These are phyloP conservation scores for Isoetes taiwanensis DNA, from an alignment of 75 land plant genomes.

Conservation along the genomic window DNA sequence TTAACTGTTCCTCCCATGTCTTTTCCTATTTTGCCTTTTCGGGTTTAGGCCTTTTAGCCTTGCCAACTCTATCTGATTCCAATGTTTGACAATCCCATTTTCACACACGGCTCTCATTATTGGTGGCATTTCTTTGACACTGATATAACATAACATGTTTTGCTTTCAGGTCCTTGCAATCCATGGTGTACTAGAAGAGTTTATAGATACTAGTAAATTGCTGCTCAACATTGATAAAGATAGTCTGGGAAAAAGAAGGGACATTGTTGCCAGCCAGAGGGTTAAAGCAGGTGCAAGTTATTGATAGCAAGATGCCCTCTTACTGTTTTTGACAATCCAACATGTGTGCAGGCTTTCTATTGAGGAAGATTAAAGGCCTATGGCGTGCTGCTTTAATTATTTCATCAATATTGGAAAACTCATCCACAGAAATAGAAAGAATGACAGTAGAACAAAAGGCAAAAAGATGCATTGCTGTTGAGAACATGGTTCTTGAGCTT, in stretches of 20 bases:
- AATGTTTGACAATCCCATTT: too few relatives aligned
- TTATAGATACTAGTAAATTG: conserved; percentile 29
- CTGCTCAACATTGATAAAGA: too few relatives aligned
- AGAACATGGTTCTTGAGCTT: conserved; percentile 15
- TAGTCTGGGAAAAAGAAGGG: too few relatives aligned
- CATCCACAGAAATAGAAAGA: not conserved
- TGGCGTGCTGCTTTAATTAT: conserved; percentile 66
- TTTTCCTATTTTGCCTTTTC: too few relatives aligned
- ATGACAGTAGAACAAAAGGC: conserved; percentile 22
- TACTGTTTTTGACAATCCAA: not conserved
- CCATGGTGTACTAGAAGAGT: conserved; percentile 40
- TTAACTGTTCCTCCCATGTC: too few relatives aligned
- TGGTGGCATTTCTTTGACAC: too few relatives aligned
- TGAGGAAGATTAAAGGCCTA: conserved; percentile 50
- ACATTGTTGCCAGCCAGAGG: conserved; percentile 38
- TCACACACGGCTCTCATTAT: too few relatives aligned
- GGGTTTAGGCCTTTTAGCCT: too few relatives aligned
- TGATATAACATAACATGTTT: too few relatives aligned
- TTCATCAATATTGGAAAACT: conserved; percentile 31
- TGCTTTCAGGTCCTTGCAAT: conserved; percentile 53
- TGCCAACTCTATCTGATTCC: too few relatives aligned
- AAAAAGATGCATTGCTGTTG: conserved; percentile 22
- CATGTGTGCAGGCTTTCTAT: conserved; percentile 39
- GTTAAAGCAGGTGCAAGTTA: conserved; percentile 40
- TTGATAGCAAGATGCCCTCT: not conserved